A percentile compares a stretch with the other conserved stretches of the same genome.
Conservation (phyloP, 495 filamentous ascomycete genomes). For the Glonium stellatum region DNA sequence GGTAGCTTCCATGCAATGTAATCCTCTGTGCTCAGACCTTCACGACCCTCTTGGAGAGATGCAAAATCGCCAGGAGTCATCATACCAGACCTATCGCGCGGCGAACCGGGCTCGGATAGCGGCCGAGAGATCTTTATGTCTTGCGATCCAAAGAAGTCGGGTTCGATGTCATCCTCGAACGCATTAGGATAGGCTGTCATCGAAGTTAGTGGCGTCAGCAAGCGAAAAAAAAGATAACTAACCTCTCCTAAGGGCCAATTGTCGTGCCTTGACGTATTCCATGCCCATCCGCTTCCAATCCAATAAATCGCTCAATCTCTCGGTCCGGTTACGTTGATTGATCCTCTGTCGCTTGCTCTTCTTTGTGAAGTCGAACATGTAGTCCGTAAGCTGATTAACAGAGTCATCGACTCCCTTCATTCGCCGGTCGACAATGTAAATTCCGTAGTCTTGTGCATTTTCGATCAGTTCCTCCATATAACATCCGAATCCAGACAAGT, state of each 20-base stretch:
- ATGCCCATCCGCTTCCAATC: constrained; percentile 99
- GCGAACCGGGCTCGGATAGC: constrained; percentile 87
- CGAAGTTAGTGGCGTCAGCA: constrained; percentile 6
- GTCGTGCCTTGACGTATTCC: constrained; percentile 97
- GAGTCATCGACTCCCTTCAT: constrained; percentile 95
- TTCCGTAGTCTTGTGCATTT: constrained; percentile 94
- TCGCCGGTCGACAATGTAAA: constrained; percentile 96
- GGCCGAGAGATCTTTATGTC: constrained; percentile 92
- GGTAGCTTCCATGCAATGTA: constrained; percentile 97
- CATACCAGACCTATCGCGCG: constrained; percentile 85
- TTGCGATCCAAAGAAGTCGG: constrained; percentile 76
- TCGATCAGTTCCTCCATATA: constrained; percentile 99
- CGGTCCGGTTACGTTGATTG: constrained; percentile 97
- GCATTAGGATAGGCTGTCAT: constrained; percentile 72
- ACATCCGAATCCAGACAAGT: constrained; percentile 94
- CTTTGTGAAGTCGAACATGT: constrained; percentile 91
- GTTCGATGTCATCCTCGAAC: constrained; percentile 68
- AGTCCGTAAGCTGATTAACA: constrained; percentile 85
- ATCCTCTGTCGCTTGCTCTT: constrained; percentile 95
- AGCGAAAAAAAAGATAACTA: constrained; percentile 18
- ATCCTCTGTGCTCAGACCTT: constrained; percentile 92
- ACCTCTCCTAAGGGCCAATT: constrained; percentile 81
- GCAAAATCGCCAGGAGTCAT: constrained; percentile 99
- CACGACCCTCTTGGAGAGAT: constrained; percentile 85
- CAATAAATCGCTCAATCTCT: constrained; percentile 85